Percentiles rank a stretch among this genome's conserved stretches.
Conservation (phyloP, 179 eudicot species). For the Patellifolia procumbens region DNA sequence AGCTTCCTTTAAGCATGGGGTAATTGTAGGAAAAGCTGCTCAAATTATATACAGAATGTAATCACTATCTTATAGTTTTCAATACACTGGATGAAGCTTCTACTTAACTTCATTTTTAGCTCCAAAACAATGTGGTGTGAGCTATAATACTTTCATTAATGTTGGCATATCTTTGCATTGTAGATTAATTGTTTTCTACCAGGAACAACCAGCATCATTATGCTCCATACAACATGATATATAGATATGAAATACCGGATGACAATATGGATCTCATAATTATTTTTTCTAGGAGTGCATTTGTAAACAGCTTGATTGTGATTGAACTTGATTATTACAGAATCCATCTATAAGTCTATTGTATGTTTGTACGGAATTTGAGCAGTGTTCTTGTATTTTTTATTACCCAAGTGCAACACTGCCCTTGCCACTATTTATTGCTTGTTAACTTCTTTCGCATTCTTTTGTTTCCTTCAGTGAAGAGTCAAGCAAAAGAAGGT, state of each 20-base stretch:
- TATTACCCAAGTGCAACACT: neutral
- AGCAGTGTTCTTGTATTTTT: neutral
- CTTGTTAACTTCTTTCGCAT: conserved; percentile 4
- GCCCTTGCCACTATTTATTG: neutral
- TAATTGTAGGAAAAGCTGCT: neutral
- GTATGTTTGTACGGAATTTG: neutral
- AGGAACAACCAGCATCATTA: neutral
- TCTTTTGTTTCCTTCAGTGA: conserved; percentile 48
- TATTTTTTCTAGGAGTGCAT: neutral
- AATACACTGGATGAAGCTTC: neutral
- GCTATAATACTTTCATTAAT: conserved; percentile 9
- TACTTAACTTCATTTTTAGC: neutral
- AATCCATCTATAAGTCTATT: neutral
- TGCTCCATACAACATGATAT: neutral
- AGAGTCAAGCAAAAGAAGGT: conserved; percentile 72
- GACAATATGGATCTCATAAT: neutral
- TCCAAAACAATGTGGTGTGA: conserved; percentile 8
- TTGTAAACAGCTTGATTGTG: neutral
- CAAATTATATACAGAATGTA: neutral
- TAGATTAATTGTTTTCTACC: neutral
- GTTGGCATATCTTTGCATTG: neutral
- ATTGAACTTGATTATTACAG: too few relatives aligned
- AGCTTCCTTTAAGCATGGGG: too few relatives aligned
- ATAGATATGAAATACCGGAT: neutral
- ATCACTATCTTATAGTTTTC: neutral